phyloP scores from a whole-genome alignment of 1,284 basidiomycete genomes.

The Cutaneotrichosporon mucoides region DNA sequence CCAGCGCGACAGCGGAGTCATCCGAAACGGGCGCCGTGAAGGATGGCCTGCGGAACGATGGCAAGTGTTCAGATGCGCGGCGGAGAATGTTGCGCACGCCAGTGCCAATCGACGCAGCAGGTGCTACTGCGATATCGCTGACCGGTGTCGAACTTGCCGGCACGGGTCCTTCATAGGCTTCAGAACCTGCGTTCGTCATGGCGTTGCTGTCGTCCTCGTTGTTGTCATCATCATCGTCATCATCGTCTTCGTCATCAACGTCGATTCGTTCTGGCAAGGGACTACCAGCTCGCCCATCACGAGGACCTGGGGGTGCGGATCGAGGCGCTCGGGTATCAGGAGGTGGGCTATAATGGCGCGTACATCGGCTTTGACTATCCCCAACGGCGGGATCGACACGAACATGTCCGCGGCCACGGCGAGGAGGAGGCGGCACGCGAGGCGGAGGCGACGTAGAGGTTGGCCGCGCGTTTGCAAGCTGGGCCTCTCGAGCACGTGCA shows the following conservation, averaged over 20 bases:
- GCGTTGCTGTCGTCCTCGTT: constrained; percentile 54
- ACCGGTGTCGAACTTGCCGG: not conserved
- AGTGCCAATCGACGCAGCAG: not conserved
- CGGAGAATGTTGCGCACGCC: constrained; percentile 29
- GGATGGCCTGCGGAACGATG: constrained; percentile 26
- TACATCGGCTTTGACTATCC: constrained; percentile 23
- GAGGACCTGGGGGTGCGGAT: constrained; percentile 31
- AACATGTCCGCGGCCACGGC: constrained; percentile 36
- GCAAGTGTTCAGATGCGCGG: constrained; percentile 36
- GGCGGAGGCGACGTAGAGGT: constrained; percentile 14
- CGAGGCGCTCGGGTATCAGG: constrained; percentile 20
- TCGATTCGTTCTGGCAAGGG: constrained; percentile 31
- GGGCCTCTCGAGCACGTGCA: constrained; percentile 3
- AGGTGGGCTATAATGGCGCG: constrained; percentile 37
- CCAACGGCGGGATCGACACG: constrained; percentile 25
- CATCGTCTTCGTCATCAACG: constrained; percentile 56
- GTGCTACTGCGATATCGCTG: not conserved
- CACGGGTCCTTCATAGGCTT: too few relatives aligned
- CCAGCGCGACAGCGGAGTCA: not conserved
- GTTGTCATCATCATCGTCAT: constrained; percentile 36
- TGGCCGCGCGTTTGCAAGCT: constrained; percentile 7
- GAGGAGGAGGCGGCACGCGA: constrained; percentile 23
- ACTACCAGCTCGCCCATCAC: constrained; percentile 35
- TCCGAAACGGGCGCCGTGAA: not conserved
- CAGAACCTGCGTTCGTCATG: too few relatives aligned